Evolutionary conservation across 2,329 filamentous ascomycete species (phyloP), one percentile per base, ranked within the genome.

Genomic region (Neofusicoccum cordaticola): DNA sequence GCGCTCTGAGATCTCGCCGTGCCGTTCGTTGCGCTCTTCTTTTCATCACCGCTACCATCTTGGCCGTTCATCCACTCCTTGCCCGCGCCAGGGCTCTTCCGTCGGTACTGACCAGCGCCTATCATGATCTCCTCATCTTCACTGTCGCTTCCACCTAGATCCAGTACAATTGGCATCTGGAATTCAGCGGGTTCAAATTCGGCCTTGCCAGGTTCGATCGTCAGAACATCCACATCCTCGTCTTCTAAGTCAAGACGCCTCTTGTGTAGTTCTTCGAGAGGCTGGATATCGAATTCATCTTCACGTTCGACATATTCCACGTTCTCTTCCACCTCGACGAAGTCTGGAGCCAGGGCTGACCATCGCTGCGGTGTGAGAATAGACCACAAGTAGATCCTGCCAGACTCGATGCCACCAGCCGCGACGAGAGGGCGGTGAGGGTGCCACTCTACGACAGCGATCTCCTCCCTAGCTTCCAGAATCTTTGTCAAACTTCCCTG

Each of bases 211-310:
- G 84, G 85, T 66, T 93, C 90, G 50, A 92, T 82, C 0, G 91
- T 93, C 64, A 97, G 80, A 1, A 97, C 92, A 72, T 99, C 95
- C 4, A 98, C 89, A 65, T 93, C 89, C 75, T 98, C 95, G 71
- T 98, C 95, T 78, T 99, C 95, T 12, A 90, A 85, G 74, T 98
- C 93, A 2, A 98, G 83, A 48, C 93, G 87, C 35, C 94, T 87
- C 76, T 97, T 94, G 74, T 96, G 92, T 64, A 98, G 89, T 76
- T 98, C 94, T 74, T 97, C 94, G 65, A 94, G 90, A 0, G 93
- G 93, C 74, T 98, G 95, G 64, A 98, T 96, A 76, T 99, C 96
- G 71, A 99, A 99, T 74, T 99, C 95, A 75, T 99, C 95, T 78
- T 99, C 95, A 64, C 87, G 86, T 77, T 99, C 95, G 47, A 96